Evolutionary conservation across 2,329 filamentous ascomycete genomes (phyloP).

Genomic region (Colletotrichum brevisporum): DNA sequence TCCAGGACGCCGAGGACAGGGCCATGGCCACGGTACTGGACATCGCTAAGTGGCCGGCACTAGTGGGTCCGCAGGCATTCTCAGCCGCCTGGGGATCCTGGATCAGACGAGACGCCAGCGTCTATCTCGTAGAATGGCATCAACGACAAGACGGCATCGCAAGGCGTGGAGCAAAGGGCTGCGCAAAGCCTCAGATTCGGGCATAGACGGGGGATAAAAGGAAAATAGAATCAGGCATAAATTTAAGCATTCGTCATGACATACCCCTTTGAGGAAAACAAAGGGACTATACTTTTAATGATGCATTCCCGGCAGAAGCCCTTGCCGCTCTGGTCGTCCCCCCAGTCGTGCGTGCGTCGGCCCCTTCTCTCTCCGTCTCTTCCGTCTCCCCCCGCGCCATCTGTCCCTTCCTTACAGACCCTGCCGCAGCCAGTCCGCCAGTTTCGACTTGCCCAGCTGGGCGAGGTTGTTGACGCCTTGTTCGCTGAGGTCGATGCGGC

Average conservation of each 20-base stretch:
- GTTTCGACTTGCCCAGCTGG: slow-evolving; percentile 92
- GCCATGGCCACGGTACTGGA: slow-evolving; percentile 70
- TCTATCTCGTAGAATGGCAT: slow-evolving; percentile 96
- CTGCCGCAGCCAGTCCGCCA: slow-evolving; percentile 92
- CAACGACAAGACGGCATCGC: slow-evolving; percentile 84
- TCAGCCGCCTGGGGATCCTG: too few species aligned
- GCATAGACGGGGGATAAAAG: slow-evolving; percentile 53
- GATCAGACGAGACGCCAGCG: slow-evolving; percentile 83
- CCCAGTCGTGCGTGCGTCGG: too few species aligned
- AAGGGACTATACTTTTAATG: slow-evolving; percentile 40
- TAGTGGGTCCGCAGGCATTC: too few species aligned
- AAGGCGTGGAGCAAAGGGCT: slow-evolving; percentile 89
- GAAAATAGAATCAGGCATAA: slow-evolving; percentile 41
- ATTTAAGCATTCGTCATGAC: slow-evolving; percentile 40
- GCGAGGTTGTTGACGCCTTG: slow-evolving; percentile 95
- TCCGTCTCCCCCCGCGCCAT: slow-evolving; percentile 1
- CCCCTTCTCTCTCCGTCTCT: slow-evolving; percentile 1
- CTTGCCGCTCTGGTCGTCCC: too few species aligned
- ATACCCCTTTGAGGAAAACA: slow-evolving; percentile 6
- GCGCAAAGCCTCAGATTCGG: slow-evolving; percentile 78
- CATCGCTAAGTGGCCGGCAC: too few species aligned
- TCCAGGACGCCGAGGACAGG: slow-evolving; percentile 52
- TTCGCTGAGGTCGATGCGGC: slow-evolving; percentile 95
- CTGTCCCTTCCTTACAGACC: slow-evolving; percentile 68
- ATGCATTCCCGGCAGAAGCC: slow-evolving; percentile 40